Percentiles rank a stretch among this genome's conserved stretches.
phyloP scores from a whole-genome alignment of 148 eudicot species.

The Rhododendron henanense region DNA sequence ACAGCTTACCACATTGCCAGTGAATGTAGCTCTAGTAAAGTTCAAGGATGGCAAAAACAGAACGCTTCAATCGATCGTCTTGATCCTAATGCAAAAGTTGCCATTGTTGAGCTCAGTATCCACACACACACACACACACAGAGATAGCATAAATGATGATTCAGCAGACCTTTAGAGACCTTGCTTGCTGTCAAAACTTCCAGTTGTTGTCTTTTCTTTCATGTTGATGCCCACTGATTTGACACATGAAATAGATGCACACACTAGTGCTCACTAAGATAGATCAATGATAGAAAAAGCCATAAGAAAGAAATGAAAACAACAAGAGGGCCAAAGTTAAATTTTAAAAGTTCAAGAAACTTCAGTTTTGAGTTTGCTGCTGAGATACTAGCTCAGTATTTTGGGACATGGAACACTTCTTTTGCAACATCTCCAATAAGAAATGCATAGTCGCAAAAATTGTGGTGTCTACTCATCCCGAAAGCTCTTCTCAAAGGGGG shows the following conservation, averaged over 20 bases:
- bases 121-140: not conserved
- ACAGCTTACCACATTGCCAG: not conserved
- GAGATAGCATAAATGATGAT: not conserved
- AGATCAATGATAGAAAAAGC: not conserved
- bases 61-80: not conserved
- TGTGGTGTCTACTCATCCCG: not conserved
- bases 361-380: not conserved
- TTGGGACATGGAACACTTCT: not conserved
- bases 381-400: not conserved
- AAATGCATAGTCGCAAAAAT: not conserved
- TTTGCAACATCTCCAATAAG: not conserved
- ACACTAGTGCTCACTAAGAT: not conserved
- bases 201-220: not conserved
- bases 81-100: not conserved
- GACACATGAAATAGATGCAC: not conserved
- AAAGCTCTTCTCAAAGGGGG: not conserved
- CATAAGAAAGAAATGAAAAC: not conserved
- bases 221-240: not conserved
- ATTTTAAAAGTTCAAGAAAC: not conserved
- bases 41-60: not conserved
- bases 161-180: not conserved
- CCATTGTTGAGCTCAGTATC: not conserved
- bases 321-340: not conserved
- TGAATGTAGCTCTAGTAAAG: not conserved
- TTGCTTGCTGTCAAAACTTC: not conserved